These are phyloP conservation scores for Zygosaccharomyces rouxii DNA, from an alignment of 805 yeast genomes.

Conservation along the genomic window DNA sequence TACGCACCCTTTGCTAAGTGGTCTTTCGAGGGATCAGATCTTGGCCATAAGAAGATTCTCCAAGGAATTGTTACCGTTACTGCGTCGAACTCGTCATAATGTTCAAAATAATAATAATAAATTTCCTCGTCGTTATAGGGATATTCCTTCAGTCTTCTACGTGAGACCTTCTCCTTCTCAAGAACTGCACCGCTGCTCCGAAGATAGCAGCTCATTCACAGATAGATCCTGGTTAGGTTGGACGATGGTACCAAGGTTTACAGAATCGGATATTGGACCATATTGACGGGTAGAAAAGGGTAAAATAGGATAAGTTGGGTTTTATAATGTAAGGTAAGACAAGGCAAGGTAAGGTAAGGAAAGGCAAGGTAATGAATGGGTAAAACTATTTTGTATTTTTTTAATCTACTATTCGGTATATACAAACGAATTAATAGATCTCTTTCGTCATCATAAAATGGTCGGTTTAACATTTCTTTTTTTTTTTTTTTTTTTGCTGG, in stretches of 20 bases:
- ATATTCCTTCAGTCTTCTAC: constrained; percentile 19
- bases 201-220: background rate
- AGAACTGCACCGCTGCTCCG: background rate
- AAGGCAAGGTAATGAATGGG: too few relatives aligned
- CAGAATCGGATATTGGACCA: constrained; percentile 7
- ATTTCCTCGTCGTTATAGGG: constrained; percentile 11
- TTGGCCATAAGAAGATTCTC: constrained; percentile 14
- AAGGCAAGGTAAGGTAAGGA: background rate
- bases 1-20: constrained; percentile 9
- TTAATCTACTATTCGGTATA: too few relatives aligned
- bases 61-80: constrained; percentile 17
- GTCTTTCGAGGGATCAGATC: constrained; percentile 13
- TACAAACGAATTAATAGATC: too few relatives aligned
- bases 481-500: background rate
- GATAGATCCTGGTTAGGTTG: constrained; percentile 17
- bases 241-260: constrained; percentile 17
- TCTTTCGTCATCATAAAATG: too few relatives aligned
- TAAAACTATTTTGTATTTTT: too few relatives aligned
- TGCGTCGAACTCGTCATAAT: constrained; percentile 14
- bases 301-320: background rate
- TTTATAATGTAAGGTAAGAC: background rate
- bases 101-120: constrained; percentile 1
- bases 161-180: background rate
- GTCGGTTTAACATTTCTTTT: background rate
- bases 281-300: background rate